phyloP scores from a whole-genome alignment of 2,329 filamentous ascomycete genomes.

The Penicillium griseofulvum region DNA sequence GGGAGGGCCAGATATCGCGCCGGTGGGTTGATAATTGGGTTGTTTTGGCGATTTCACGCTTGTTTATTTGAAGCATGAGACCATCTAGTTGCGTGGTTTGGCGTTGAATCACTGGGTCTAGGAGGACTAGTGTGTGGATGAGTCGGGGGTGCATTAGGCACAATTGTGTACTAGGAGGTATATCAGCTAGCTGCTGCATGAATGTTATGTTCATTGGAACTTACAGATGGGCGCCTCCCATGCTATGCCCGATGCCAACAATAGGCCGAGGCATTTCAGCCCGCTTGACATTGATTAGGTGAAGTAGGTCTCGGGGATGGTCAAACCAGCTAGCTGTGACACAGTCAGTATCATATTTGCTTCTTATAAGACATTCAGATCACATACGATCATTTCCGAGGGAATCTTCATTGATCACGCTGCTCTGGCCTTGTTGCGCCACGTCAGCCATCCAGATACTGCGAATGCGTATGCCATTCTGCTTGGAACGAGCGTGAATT shows the following conservation, averaged over 20 bases:
- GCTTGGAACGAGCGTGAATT: constrained; percentile 58
- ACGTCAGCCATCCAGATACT: constrained; percentile 88
- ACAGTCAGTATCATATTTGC: constrained; percentile 16
- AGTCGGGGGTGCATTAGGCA: constrained; percentile 77
- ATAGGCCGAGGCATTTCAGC: constrained; percentile 76
- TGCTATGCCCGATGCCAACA: constrained; percentile 83
- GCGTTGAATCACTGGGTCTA: constrained; percentile 77
- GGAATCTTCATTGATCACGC: constrained; percentile 69
- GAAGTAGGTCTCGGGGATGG: constrained; percentile 76
- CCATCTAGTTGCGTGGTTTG: constrained; percentile 42
- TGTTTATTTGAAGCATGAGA: constrained; percentile 22
- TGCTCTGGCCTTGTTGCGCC: constrained; percentile 79
- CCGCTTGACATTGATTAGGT: constrained; percentile 82
- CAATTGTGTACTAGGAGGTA: constrained; percentile 55
- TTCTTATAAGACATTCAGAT: background rate
- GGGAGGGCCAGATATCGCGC: constrained; percentile 79
- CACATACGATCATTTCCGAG: constrained; percentile 80
- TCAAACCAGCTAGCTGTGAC: constrained; percentile 76
- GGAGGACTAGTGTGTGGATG: constrained; percentile 68
- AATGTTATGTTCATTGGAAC: constrained; percentile 9
- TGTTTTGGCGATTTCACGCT: constrained; percentile 34
- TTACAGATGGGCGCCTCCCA: constrained; percentile 71
- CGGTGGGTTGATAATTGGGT: constrained; percentile 64
- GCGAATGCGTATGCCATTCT: constrained; percentile 66
- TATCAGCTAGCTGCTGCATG: constrained; percentile 1